Evolutionary conservation across 1,284 basidiomycete species (phyloP), one percentile per base, ranked within the genome.

Genomic region (Trichosporon sp.): DNA sequence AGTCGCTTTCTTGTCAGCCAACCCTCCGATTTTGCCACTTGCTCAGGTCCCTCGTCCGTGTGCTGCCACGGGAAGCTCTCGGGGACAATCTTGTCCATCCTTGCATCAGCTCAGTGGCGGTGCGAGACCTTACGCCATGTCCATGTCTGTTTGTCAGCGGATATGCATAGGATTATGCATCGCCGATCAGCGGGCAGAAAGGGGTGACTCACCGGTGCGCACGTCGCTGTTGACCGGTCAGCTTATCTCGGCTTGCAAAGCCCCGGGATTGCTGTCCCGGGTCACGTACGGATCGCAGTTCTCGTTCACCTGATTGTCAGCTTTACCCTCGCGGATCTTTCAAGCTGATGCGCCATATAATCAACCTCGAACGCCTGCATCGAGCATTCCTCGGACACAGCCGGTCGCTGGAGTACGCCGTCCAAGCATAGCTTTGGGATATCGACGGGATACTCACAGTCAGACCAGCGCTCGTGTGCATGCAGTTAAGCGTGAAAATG

Each of bases 41-140:
- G 92, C 91, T 94, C 91, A 36, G 88, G 89, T 29, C 91, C 92
- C 82, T 95, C 92, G 74, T 92, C 91, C 3, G 88, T 92, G 79
- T 96, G 94, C 58, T 83, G 81, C 93, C 93, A 96, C 19, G 87
- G 82, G n/a, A 95, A 82, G 23, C 78, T 84, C 77, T 96, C 93
- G 0, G 94, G 94, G 1, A 97, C 92, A 64, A 94, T 87, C 31
- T 82, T 85, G 80, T 96, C 94, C 16, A 96, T 82, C 0, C 62
- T 62, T 54, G 23, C n/a, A 23, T 66, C 27, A 66, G 62, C 19
- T 25, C 6, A 7, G 25, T 3, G 1, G 3, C 5, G 1, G 13
- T 13, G 16, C 2, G 23, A 13, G 7, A 29, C 32, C 60, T 54
- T 61, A 74, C 69, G 77, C 77, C 81, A 82, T 82, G 69, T 83